These are phyloP conservation scores for Penicillium maclennaniae DNA, from an alignment of 495 filamentous ascomycete genomes.

Conservation along the genomic window DNA sequence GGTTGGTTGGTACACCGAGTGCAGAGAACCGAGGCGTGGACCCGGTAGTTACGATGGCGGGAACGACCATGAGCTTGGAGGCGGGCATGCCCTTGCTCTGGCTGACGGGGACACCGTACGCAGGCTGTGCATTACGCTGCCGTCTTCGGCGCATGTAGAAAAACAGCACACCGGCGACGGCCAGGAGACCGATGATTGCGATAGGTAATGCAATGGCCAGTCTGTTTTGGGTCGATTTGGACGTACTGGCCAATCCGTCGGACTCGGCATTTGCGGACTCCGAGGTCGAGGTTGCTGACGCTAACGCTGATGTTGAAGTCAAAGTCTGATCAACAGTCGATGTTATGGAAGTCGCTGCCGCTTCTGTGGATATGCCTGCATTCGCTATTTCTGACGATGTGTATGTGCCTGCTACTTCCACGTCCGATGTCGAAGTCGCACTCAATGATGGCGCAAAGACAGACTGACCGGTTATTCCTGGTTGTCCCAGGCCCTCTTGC, in stretches of 20 bases:
- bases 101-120: constrained; percentile 13
- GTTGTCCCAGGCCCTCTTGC: background rate
- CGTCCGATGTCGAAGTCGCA: background rate
- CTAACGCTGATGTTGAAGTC: background rate
- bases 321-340: background rate
- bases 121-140: constrained; percentile 10
- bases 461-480: background rate
- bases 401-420: too few relatives aligned
- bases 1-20: constrained; percentile 4
- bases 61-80: constrained; percentile 14
- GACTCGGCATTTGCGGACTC: background rate
- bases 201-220: constrained; percentile 40
- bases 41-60: background rate
- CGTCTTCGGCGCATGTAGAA: constrained; percentile 25
- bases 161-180: constrained; percentile 24
- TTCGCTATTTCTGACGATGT: background rate
- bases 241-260: constrained; percentile 6
- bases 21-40: constrained; percentile 7
- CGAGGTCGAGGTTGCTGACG: constrained; percentile 2
- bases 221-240: constrained; percentile 24
- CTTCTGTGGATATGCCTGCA: background rate
- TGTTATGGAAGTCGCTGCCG: background rate
- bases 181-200: constrained; percentile 26
- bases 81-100: constrained; percentile 13
- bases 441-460: background rate